Evolutionary conservation across 2,329 filamentous ascomycete species (phyloP), one percentile per base, ranked within the genome.

Genomic region (Scedosporium boydii): DNA sequence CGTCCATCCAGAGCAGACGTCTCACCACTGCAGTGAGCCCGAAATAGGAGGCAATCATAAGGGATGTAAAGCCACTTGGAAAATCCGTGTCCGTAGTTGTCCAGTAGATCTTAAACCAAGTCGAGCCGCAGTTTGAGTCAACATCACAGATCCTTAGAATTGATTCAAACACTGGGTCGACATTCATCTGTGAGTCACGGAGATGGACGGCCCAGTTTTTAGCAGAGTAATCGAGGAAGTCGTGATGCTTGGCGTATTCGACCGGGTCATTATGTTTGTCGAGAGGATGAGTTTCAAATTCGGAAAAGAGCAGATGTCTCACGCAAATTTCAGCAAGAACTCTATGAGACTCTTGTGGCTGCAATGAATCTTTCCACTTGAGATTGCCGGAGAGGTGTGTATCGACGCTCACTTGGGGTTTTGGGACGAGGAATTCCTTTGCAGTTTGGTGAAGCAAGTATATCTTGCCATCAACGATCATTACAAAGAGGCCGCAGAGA

Each of bases 401-500:
- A 21, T 46, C 29, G 44, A 21, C 9, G 44, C 4, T 6, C 18
- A 21, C 44, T n/a, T n/a, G 44, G 14, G 18, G 44, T 1, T 21
- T 65, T 46, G 46, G 10, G 14, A 63, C 58, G 26, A 73, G 67
- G 44, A 71, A 73, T 46, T 72, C 71, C 64, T 70, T 71, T 5
- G 69, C 70, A 7, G 71, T 71, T 62, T 73, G 69, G 58, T 74
- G 70, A 23, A 73, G 65, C 26, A 71, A 62, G 64, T 65, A 68
- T 26, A 71, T 66, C 4, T 63, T 70, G 16, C 44, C 38, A 18
- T 68, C 62, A 10, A 21, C 64, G 38, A 71, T 56, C n/a, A 65
- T 67, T 0, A 74, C 66, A 63, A 76, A 75, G 6, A 73, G 71
- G 21, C 73, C 69, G 62, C 72, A 75, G 1, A 65, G 61, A 2